Evolutionary conservation across 164 flowering plant genomes (phyloP).

Genomic region (Amborella trichopoda): DNA sequence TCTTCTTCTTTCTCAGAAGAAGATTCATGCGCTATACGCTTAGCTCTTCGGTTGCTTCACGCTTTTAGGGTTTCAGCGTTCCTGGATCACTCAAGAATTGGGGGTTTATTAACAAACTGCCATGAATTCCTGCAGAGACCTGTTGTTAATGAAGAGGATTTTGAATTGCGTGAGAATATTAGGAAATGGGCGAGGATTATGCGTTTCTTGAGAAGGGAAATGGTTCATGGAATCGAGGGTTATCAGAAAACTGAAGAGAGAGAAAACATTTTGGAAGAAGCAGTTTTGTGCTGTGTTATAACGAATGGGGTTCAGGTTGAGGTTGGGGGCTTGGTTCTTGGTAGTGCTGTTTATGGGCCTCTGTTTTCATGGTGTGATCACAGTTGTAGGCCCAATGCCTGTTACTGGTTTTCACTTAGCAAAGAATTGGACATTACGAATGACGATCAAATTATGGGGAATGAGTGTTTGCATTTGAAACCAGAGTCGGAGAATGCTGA

Average conservation of each 20-base stretch:
- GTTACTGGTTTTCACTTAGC: constrained; percentile 47
- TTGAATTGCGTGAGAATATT: constrained; percentile 12
- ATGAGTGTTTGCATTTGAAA: constrained; percentile 12
- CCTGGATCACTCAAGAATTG: constrained; percentile 13
- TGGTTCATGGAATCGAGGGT: constrained; percentile 5
- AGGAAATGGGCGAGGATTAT: constrained; percentile 32
- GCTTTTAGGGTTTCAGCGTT: constrained; percentile 5
- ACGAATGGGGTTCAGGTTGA: constrained; percentile 69
- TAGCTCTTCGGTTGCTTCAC: constrained; percentile 50
- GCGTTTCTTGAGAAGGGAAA: constrained; percentile 23
- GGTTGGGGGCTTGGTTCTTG: constrained; percentile 23
- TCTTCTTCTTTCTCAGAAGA: constrained; percentile 6
- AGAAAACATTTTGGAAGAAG: constrained; percentile 30
- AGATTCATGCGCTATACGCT: constrained; percentile 36
- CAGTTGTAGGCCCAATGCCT: constrained; percentile 71
- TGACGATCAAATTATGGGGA: neutral
- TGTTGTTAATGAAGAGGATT: constrained; percentile 9
- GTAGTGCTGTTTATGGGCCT: constrained; percentile 44
- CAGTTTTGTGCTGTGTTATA: constrained; percentile 34
- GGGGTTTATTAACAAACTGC: constrained; percentile 41
- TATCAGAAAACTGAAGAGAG: neutral
- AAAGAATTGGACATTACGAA: constrained; percentile 6
- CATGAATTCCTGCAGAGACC: too few species aligned
- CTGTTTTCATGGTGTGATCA: constrained; percentile 75
- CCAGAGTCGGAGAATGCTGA: constrained; percentile 6